phyloP scores from a whole-genome alignment of 2,329 filamentous ascomycete genomes.

The Pseudomassariella vexata region DNA sequence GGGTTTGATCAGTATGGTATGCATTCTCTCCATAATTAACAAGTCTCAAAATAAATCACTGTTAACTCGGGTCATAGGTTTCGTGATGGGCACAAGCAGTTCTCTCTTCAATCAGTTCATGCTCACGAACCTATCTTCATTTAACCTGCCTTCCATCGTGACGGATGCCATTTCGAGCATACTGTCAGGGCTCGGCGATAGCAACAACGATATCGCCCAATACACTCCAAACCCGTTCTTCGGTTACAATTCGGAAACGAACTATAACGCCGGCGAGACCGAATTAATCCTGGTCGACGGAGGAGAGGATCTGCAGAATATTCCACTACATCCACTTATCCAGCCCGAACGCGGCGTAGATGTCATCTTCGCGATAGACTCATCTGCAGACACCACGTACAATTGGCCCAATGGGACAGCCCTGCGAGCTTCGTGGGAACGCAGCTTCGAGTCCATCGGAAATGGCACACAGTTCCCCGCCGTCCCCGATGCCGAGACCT shows the following conservation, averaged over 20 bases:
- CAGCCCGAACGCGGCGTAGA: constrained; percentile 68
- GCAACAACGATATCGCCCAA: constrained; percentile 67
- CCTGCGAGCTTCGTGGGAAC: constrained; percentile 67
- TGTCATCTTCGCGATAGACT: constrained; percentile 76
- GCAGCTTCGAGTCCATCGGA: constrained; percentile 46
- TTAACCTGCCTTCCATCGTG: constrained; percentile 41
- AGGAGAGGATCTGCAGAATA: constrained; percentile 72
- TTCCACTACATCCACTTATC: constrained; percentile 72
- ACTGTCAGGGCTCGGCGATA: constrained; percentile 47
- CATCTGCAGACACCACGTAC: constrained; percentile 63
- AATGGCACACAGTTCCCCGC: constrained; percentile 68
- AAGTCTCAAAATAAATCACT: no score
- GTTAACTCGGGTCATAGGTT: no score
- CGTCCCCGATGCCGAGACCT: constrained; percentile 69
- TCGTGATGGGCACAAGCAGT: constrained; percentile 78
- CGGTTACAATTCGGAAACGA: constrained; percentile 53
- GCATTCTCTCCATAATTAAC: no score
- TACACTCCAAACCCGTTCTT: constrained; percentile 74
- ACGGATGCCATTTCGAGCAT: constrained; percentile 44
- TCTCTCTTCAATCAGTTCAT: constrained; percentile 79
- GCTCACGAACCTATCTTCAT: constrained; percentile 50
- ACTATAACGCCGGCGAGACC: constrained; percentile 45
- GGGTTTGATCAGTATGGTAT: constrained; percentile 82
- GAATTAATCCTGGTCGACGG: constrained; percentile 72
- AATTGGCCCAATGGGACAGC: constrained; percentile 75